Conservation (phyloP, 257 asterid genomes). For the Verbascum thapsus region DNA sequence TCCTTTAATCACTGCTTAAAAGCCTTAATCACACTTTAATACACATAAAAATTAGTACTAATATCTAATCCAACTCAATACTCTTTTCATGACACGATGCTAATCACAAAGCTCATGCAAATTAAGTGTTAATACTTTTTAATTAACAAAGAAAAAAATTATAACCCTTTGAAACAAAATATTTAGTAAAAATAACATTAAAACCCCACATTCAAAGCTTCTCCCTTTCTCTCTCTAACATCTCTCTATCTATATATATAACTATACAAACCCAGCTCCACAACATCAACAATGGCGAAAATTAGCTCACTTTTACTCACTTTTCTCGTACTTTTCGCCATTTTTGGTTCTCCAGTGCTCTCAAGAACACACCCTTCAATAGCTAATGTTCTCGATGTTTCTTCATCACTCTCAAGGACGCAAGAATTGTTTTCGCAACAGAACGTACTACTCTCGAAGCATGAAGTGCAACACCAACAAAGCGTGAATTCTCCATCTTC, state of each 20-base stretch:
- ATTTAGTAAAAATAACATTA: slow-evolving; percentile 25
- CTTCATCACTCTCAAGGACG: slow-evolving; percentile 49
- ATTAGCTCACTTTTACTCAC: slow-evolving; percentile 9
- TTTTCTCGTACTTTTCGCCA: slow-evolving; percentile 33
- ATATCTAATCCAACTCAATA: neutral
- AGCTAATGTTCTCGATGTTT: slow-evolving; percentile 48
- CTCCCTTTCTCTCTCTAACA: slow-evolving; percentile 28
- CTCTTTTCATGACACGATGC: too few species aligned
- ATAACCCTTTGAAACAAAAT: too few species aligned
- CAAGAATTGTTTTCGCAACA: slow-evolving; percentile 43
- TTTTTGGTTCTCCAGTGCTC: slow-evolving; percentile 34
- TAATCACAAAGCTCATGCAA: too few species aligned
- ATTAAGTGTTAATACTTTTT: too few species aligned
- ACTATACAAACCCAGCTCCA: slow-evolving; percentile 16
- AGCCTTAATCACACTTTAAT: neutral
- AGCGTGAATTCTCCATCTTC: slow-evolving; percentile 27
- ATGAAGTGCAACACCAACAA: slow-evolving; percentile 40
- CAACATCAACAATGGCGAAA: slow-evolving; percentile 39
- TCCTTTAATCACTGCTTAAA: slow-evolving; percentile 32
- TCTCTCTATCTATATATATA: slow-evolving; percentile 22
- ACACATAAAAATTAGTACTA: slow-evolving; percentile 6
- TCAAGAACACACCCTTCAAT: slow-evolving; percentile 52
- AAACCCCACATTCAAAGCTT: slow-evolving; percentile 45
- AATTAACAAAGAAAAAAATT: too few species aligned
- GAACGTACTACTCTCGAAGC: slow-evolving; percentile 40